phyloP scores from a whole-genome alignment of 1,284 basidiomycete genomes.

The Lentinula novae-zelandiae region DNA sequence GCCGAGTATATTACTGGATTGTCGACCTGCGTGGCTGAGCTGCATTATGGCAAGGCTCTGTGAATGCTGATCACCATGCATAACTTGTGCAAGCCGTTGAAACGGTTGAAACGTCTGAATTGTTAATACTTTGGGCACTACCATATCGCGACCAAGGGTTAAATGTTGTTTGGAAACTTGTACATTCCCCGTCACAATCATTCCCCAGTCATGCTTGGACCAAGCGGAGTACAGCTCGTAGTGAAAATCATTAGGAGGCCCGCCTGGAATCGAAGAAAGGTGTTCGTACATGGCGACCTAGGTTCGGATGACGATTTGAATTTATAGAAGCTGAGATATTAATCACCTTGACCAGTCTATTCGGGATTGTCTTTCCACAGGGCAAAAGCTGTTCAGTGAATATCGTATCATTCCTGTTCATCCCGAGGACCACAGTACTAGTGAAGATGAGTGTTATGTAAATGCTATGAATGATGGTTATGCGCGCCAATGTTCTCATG shows the following conservation, averaged over 20 bases:
- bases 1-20: constrained; percentile 72
- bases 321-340: neutral
- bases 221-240: constrained; percentile 72
- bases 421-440: neutral
- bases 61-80: constrained; percentile 34
- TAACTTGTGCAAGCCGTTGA: constrained; percentile 42
- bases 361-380: constrained; percentile 16
- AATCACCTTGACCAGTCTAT: constrained; percentile 20
- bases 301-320: neutral
- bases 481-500: neutral
- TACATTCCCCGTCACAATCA: constrained; percentile 89
- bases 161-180: constrained; percentile 74
- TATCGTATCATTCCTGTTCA: neutral
- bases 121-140: constrained; percentile 49
- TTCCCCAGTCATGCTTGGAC: constrained; percentile 81
- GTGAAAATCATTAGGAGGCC: constrained; percentile 67
- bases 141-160: constrained; percentile 78
- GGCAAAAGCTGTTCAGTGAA: constrained; percentile 7
- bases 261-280: constrained; percentile 64
- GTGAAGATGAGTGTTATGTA: neutral
- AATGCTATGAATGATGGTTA: neutral
- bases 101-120: constrained; percentile 48
- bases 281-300: constrained; percentile 88
- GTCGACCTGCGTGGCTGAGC: constrained; percentile 83
- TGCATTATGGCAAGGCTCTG: constrained; percentile 70